Percentiles rank a stretch among this genome's conserved stretches.
Evolutionary conservation across 1,284 basidiomycete species (phyloP).

Genomic region (Kalmanozyma brasiliensis): DNA sequence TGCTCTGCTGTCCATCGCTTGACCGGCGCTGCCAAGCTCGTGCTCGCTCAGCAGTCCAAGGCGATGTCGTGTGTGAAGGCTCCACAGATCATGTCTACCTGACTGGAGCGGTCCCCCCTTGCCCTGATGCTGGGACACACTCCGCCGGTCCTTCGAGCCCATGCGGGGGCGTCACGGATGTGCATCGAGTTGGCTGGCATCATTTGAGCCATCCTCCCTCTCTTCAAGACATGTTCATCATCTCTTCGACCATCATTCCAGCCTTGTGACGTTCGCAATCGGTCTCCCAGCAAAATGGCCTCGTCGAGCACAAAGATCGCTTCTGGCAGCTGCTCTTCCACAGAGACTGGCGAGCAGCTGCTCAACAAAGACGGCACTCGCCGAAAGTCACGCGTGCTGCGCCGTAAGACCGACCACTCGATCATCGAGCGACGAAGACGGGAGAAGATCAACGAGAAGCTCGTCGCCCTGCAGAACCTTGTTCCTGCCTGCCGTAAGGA

Average conservation of each 20-base stretch:
- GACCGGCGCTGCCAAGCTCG: background rate
- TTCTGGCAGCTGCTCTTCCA: constrained; percentile 6
- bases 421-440: constrained; percentile 65
- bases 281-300: constrained; percentile 3
- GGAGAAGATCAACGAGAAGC: constrained; percentile 68
- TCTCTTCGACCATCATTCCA: background rate
- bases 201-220: constrained; percentile 5
- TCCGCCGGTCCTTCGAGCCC: constrained; percentile 10
- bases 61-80: constrained; percentile 39
- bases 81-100: constrained; percentile 2
- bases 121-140: background rate
- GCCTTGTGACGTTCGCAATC: background rate
- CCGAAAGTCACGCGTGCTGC: constrained; percentile 54
- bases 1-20: too few relatives aligned
- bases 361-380: constrained; percentile 48
- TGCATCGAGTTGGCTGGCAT: background rate
- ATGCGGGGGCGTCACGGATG: constrained; percentile 8
- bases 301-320: constrained; percentile 8
- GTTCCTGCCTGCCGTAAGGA: constrained; percentile 65
- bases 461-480: constrained; percentile 56
- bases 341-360: constrained; percentile 12
- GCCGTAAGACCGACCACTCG: constrained; percentile 66
- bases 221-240: background rate
- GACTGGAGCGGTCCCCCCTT: constrained; percentile 31
- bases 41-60: constrained; percentile 6